A percentile compares a stretch with the other conserved stretches of the same genome.
Evolutionary conservation across 805 yeast genomes (phyloP).

Genomic region (Dipodascus albidus): DNA sequence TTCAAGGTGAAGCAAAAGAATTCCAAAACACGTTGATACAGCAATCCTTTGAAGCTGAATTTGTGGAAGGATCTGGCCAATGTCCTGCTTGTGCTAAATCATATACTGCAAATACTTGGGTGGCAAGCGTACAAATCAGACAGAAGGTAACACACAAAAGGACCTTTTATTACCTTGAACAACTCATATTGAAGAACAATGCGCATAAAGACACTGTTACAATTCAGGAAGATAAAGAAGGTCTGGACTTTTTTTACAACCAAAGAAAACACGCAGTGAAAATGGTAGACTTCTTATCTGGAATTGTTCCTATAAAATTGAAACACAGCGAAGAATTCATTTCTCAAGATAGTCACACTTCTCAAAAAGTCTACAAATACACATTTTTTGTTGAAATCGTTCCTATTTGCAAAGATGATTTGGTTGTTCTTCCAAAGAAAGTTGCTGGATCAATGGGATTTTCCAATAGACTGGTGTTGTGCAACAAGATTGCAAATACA

Average conservation of each 20-base stretch:
- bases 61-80: constrained; percentile 87
- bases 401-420: constrained; percentile 94
- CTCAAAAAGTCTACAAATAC: constrained; percentile 79
- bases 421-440: constrained; percentile 82
- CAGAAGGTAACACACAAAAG: constrained; percentile 96
- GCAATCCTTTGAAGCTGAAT: constrained; percentile 91
- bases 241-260: constrained; percentile 85
- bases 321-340: constrained; percentile 86
- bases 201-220: constrained; percentile 92
- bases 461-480: constrained; percentile 68
- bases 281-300: constrained; percentile 79
- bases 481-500: constrained; percentile 73
- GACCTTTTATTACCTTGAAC: constrained; percentile 92
- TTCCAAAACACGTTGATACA: constrained; percentile 84
- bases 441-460: constrained; percentile 77
- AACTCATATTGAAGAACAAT: constrained; percentile 79
- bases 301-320: constrained; percentile 75
- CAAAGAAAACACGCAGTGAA: constrained; percentile 85
- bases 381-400: constrained; percentile 88
- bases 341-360: constrained; percentile 85
- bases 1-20: constrained; percentile 79
- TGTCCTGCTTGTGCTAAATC: constrained; percentile 98
- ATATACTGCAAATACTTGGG: constrained; percentile 95
- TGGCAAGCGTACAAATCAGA: constrained; percentile 94
- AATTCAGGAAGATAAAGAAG: constrained; percentile 86